phyloP scores from a whole-genome alignment of 345 rosid genomes.

The Ailanthus altissimus region DNA sequence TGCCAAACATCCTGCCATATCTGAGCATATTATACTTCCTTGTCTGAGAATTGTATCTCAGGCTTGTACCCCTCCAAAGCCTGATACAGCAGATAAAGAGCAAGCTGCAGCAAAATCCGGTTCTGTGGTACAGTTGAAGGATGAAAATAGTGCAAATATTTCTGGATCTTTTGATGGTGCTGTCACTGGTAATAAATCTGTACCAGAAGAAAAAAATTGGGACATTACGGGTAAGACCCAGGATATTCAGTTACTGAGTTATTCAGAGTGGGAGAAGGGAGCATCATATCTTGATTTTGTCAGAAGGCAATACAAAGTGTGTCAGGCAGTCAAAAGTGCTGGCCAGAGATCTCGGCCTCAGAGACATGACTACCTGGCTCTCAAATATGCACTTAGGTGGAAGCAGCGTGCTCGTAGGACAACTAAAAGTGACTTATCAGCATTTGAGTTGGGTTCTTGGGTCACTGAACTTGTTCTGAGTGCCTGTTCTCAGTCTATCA shows the following conservation, averaged over 20 bases:
- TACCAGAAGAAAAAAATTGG: constrained; percentile 68
- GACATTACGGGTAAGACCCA: constrained; percentile 63
- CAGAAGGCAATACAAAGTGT: constrained; percentile 92
- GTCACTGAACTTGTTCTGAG: constrained; percentile 94
- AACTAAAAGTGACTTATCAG: constrained; percentile 62
- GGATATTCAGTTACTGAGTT: constrained; percentile 88
- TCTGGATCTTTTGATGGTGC: constrained; percentile 47
- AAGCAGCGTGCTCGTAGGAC: constrained; percentile 63
- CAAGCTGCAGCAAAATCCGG: constrained; percentile 53
- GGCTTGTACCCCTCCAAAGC: constrained; percentile 98
- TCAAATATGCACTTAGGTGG: constrained; percentile 92
- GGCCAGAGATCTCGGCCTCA: constrained; percentile 75
- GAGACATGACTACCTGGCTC: constrained; percentile 79
- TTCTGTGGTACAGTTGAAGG: constrained; percentile 54
- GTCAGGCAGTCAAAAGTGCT: constrained; percentile 65
- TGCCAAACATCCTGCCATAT: constrained; percentile 97
- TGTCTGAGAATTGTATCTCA: constrained; percentile 90
- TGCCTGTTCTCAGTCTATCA: constrained; percentile 96
- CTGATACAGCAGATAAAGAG: constrained; percentile 83
- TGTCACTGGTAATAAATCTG: constrained; percentile 39
- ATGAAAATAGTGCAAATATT: constrained; percentile 50
- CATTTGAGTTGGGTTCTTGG: constrained; percentile 96
- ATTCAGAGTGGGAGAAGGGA: constrained; percentile 96
- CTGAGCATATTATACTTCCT: constrained; percentile 97
- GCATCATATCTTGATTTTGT: constrained; percentile 98